Evolutionary conservation across 768 basidiomycete species (phyloP), one percentile per base, ranked within the genome.

Genomic region (Agaricus bisporus): DNA sequence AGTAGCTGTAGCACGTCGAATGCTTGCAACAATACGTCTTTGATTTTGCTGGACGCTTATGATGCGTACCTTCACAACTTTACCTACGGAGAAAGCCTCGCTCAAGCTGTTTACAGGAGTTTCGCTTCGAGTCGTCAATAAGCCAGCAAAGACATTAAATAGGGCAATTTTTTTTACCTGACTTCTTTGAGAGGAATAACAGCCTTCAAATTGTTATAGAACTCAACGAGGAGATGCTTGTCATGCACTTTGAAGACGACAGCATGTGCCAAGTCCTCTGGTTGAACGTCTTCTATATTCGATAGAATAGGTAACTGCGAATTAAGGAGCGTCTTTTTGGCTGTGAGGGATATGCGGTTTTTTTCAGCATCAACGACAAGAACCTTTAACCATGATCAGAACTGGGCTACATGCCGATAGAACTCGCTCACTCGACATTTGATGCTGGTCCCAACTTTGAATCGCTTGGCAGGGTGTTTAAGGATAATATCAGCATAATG

Each of bases 401-500:
- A 44, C 49, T 46, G 25, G 12, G 7, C 46, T 17, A 15, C 15
- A 5, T 3, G 32, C 4, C 10, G 4, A 56, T n/a, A 15, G 20
- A 18, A 48, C 4, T 9, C 46, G 70, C 85, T 6, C 69, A 93
- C 94, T 55, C 91, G 74, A 60, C 91, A 94, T 71, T 89, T 95
- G 67, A 98, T 87, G 48, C 65, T 79, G 3, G 78, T 76, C 22
- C 94, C 95, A 18, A 78, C 72, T 63, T 91, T 94, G 74, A 97
- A 99, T 56, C 86, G 80, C 70, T 85, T 91, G 41, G 91, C 83
- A 9, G 95, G 95, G 65, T 98, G 89, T 64, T 94, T 97, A 60
- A 98, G 77, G n/a, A 73, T 66, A 62, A 98, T 94, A 66, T 99
- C 97, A 10, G 97, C 93, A 65, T 90, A 97, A 65, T 98, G 97